Conservation (phyloP, 2,329 filamentous ascomycete genomes). For the Aspergillus fijiensis region DNA sequence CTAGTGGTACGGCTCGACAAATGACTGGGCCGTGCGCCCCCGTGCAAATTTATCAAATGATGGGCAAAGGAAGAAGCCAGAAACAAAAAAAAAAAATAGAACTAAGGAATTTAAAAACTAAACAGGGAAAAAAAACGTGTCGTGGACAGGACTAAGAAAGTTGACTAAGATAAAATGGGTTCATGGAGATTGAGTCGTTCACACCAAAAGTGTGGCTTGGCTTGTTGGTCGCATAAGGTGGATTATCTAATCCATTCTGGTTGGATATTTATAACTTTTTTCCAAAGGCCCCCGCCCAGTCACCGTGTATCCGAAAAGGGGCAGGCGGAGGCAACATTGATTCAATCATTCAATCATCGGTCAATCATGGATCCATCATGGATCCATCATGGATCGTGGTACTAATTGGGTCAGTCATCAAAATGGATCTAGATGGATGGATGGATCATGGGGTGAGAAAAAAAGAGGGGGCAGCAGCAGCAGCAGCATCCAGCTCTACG, state of each 20-base stretch:
- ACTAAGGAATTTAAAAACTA: background rate
- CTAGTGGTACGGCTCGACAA: conserved; percentile 5
- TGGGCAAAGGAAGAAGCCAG: background rate
- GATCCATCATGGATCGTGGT: background rate
- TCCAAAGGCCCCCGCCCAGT: background rate
- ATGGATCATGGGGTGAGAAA: background rate
- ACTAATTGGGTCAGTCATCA: background rate
- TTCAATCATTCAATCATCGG: too few relatives aligned
- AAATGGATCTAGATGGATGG: too few relatives aligned
- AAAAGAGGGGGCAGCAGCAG: background rate
- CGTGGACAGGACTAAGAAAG: background rate
- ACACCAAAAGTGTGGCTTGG: conserved; percentile 3
- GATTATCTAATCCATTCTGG: background rate
- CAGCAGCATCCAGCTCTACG: background rate
- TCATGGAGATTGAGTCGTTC: background rate
- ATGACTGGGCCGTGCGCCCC: conserved; percentile 6
- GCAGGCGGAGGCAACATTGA: background rate
- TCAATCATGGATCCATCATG: background rate
- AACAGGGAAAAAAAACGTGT: conserved; percentile 3
- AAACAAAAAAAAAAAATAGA: background rate
- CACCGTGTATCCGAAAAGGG: background rate
- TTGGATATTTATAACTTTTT: background rate
- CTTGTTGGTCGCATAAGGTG: background rate
- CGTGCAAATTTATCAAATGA: conserved; percentile 4
- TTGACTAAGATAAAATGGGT: background rate